Evolutionary conservation across 1,284 basidiomycete species (phyloP).

Genomic region (Moesziomyces antarcticus): DNA sequence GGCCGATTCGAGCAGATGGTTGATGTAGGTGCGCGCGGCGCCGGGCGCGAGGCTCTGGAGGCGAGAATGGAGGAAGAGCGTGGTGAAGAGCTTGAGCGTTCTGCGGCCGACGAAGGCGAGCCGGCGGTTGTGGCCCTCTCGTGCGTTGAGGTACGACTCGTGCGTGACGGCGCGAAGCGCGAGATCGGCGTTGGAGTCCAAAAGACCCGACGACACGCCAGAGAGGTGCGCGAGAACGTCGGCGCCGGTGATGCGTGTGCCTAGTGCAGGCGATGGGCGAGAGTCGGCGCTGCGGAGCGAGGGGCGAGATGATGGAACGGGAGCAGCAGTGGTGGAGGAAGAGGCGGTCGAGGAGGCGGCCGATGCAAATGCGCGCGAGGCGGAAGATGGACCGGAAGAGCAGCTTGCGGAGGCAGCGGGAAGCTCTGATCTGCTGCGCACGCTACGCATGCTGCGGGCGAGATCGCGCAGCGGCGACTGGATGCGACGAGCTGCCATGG

Average conservation of each 20-base stretch:
- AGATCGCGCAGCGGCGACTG: slow-evolving; percentile 20
- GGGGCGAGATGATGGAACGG: slow-evolving; percentile 9
- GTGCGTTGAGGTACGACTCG: slow-evolving; percentile 56
- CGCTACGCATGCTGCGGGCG: slow-evolving; percentile 5
- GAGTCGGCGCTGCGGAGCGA: slow-evolving; percentile 8
- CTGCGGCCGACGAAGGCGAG: slow-evolving; percentile 63
- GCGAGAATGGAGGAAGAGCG: slow-evolving; percentile 55
- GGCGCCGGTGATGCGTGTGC: slow-evolving; percentile 25
- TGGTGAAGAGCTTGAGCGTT: slow-evolving; percentile 58
- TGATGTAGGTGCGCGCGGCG: slow-evolving; percentile 36
- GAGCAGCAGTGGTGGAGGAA: slow-evolving; percentile 20
- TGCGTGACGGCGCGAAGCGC: slow-evolving; percentile 59
- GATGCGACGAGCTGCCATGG: slow-evolving; percentile 31
- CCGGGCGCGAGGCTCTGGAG: slow-evolving; percentile 18
- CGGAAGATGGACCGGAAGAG: slow-evolving; percentile 5
- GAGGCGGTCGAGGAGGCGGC: slow-evolving; percentile 28
- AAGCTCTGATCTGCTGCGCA: background rate
- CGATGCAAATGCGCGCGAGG: slow-evolving; percentile 19
- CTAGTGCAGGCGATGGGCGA: slow-evolving; percentile 25
- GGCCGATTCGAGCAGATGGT: slow-evolving; percentile 41
- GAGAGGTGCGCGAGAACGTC: slow-evolving; percentile 44
- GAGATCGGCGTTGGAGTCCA: slow-evolving; percentile 49
- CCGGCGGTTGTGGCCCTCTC: slow-evolving; percentile 60
- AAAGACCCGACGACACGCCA: slow-evolving; percentile 28
- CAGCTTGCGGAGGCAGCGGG: slow-evolving; percentile 2